These are phyloP conservation scores for Malus hybrid DNA, from an alignment of 331 rosid genomes.

Conservation along the genomic window DNA sequence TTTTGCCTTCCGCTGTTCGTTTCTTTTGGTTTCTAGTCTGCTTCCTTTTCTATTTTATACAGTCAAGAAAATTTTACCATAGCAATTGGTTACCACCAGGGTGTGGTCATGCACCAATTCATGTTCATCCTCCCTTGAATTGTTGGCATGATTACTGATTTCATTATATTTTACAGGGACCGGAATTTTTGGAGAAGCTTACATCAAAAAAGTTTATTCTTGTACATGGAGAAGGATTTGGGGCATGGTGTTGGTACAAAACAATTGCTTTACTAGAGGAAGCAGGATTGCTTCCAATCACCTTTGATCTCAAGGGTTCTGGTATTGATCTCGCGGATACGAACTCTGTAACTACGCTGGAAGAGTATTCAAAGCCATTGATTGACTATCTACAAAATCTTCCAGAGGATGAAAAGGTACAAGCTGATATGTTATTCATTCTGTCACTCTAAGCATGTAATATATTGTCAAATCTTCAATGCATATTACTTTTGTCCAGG, in stretches of 20 bases:
- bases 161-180: conserved; percentile 29
- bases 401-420: conserved; percentile 86
- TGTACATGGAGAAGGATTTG: conserved; percentile 94
- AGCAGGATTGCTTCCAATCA: conserved; percentile 63
- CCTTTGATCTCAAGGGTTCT: conserved; percentile 84
- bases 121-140: background rate
- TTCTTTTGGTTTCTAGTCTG: background rate
- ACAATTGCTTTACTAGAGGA: conserved; percentile 80
- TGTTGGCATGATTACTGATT: background rate
- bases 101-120: background rate
- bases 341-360: conserved; percentile 53
- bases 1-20: background rate
- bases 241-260: conserved; percentile 99
- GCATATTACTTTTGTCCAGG: conserved; percentile 42
- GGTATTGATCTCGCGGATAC: conserved; percentile 89
- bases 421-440: conserved; percentile 5
- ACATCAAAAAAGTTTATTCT: conserved; percentile 62
- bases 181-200: conserved; percentile 52
- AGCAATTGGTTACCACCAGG: background rate
- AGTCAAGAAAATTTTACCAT: background rate
- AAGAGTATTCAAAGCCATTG: conserved; percentile 85
- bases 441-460: conserved; percentile 5
- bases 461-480: conserved; percentile 13
- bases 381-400: conserved; percentile 61
- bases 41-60: background rate